Evolutionary conservation across 1,284 basidiomycete genomes (phyloP), one percentile per base, ranked within the genome.

Genomic region (Leccinum fallax): DNA sequence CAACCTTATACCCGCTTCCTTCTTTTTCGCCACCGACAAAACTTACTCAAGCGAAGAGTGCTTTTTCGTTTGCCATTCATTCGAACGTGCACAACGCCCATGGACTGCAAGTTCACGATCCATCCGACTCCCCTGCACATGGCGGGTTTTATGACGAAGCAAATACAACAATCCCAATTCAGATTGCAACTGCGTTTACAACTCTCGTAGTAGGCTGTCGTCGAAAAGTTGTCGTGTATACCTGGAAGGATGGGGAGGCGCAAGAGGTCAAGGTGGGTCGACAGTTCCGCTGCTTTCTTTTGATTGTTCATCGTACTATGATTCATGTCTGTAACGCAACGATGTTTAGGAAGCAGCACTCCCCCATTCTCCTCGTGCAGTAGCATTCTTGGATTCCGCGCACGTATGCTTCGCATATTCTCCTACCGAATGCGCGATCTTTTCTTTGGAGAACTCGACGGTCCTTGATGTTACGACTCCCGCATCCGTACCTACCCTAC

Each of bases 201-300:
- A 84, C 86, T 61, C 80, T 99, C 9, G 83, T 94, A 4, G 83
- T 98, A 7, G 96, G 94, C 15, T 96, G 95, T 70, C 81, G 90
- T 66, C 85, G 95, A 65, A 94, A 90, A 73, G 84, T 95, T 1
- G 86, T 97, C 2, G 77, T 98, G 11, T 95, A 95, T 71, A 83
- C 85, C 4, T 97, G 95, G 94, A 89, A 85, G 65, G 92, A 95
- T 67, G 92, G 93, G 24, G 89, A 93, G 67, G 83, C 89, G 51
- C 89, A 92, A 72, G 89, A 89, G 53, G 79, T 83, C 48, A 88
- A 88, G 78, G 93, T 93, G 66, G 59, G 80, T 64, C 55, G 63
- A 63, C 6, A 30, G 10, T 32, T 48, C 11, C 32, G 9, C 24
- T 8, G 4, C 19, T n/a, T 34, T 11, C n/a, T 30, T 36, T 21